phyloP scores from a whole-genome alignment of 305 asterid species.

The Fraxinus sp. region DNA sequence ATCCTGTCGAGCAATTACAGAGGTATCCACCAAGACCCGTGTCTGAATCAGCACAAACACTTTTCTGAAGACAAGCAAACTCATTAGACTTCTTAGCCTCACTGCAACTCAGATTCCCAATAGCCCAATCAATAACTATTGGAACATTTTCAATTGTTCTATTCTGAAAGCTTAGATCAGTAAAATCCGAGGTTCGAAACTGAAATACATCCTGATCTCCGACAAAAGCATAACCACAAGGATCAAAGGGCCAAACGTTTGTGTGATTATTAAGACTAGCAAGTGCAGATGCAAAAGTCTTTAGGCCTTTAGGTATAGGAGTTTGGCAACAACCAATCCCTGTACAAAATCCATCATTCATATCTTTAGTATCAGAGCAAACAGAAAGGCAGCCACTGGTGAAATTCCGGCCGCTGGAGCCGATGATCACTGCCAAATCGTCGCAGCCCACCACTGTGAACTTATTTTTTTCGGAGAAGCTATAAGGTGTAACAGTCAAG shows the following conservation, averaged over 20 bases:
- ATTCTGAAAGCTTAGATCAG: constrained; percentile 18
- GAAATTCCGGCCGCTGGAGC: constrained; percentile 3
- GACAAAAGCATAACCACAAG: constrained; percentile 38
- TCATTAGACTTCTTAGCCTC: constrained; percentile 17
- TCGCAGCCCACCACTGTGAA: constrained; percentile 37
- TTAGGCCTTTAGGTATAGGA: constrained; percentile 31
- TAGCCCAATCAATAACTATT: constrained; percentile 39
- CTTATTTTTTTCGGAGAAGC: constrained; percentile 29
- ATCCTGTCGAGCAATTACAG: constrained; percentile 33
- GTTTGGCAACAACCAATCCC: constrained; percentile 61
- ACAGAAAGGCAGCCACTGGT: constrained; percentile 36
- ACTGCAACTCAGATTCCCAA: constrained; percentile 34
- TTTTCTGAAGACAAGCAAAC: constrained; percentile 33
- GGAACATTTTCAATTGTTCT: constrained; percentile 27
- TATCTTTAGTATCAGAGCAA: constrained; percentile 28
- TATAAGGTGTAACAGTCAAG: constrained; percentile 8
- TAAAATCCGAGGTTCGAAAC: constrained; percentile 27
- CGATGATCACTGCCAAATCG: constrained; percentile 3
- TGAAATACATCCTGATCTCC: constrained; percentile 28
- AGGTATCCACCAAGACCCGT: constrained; percentile 33
- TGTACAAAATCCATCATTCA: constrained; percentile 35
- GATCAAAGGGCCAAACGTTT: constrained; percentile 23
- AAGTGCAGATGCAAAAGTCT: constrained; percentile 11
- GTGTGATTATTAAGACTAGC: constrained; percentile 15
- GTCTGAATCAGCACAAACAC: constrained; percentile 30